Percentiles rank a stretch among this genome's conserved stretches.
Evolutionary conservation across 2,329 filamentous ascomycete species (phyloP).

Genomic region (Fonsecaea nubica): DNA sequence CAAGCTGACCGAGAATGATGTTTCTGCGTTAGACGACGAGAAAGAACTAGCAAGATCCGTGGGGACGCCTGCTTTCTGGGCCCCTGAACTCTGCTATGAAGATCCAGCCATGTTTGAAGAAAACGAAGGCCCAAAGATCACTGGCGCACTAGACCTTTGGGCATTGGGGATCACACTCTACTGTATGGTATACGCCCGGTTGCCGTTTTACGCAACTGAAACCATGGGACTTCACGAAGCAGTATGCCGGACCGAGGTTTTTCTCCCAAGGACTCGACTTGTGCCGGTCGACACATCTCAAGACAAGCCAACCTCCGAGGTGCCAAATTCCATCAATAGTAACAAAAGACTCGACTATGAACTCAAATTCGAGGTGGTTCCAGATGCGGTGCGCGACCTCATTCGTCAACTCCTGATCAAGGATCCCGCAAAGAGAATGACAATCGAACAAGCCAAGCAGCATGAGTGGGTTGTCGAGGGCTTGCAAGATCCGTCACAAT

Average conservation of each 20-base stretch:
- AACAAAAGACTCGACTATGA: conserved; percentile 79
- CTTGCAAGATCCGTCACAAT: conserved; percentile 74
- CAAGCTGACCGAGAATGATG: conserved; percentile 78
- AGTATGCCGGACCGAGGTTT: conserved; percentile 91
- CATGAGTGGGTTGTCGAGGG: conserved; percentile 89
- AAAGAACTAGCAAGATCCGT: conserved; percentile 98
- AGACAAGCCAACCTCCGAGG: conserved; percentile 31
- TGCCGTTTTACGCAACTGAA: conserved; percentile 84
- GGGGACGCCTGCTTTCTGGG: conserved; percentile 96
- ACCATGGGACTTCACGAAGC: conserved; percentile 90
- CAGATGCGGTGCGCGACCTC: conserved; percentile 79
- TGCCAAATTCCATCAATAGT: conserved; percentile 60
- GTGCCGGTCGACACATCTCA: conserved; percentile 65
- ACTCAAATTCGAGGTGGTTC: conserved; percentile 83
- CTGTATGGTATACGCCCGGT: conserved; percentile 90
- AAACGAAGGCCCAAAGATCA: conserved; percentile 70
- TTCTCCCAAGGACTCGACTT: conserved; percentile 82
- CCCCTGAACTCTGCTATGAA: conserved; percentile 92
- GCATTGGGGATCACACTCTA: conserved; percentile 95
- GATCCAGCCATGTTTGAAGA: conserved; percentile 64
- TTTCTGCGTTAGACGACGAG: conserved; percentile 86
- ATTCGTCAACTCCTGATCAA: conserved; percentile 81
- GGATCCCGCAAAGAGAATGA: conserved; percentile 86
- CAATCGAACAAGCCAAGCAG: conserved; percentile 87
- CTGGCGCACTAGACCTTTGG: conserved; percentile 96